A percentile compares a stretch with the other conserved stretches of the same genome.
phyloP scores from a whole-genome alignment of 2,329 filamentous ascomycete genomes.

The Botrytis sinoallii region DNA sequence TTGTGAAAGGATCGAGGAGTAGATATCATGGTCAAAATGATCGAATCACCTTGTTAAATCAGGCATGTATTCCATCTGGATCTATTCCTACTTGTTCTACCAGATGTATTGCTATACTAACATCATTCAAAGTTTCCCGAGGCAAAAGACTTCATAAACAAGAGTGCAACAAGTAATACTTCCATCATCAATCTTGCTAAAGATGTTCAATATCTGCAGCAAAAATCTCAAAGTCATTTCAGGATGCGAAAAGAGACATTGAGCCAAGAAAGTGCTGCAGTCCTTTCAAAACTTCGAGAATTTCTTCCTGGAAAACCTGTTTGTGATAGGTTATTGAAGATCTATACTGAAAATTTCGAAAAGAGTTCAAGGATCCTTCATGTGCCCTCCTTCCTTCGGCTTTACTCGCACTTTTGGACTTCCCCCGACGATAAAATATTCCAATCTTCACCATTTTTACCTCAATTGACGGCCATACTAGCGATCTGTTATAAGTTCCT shows the following conservation, averaged over 20 bases:
- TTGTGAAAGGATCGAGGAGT: constrained; percentile 13
- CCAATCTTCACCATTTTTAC: constrained; percentile 17
- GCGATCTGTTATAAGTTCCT: constrained; percentile 19
- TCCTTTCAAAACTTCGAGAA: constrained; percentile 15
- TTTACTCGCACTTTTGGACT: constrained; percentile 43
- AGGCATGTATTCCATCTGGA: not conserved
- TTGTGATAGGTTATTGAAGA: constrained; percentile 28
- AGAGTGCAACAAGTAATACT: constrained; percentile 1
- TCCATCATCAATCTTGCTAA: constrained; percentile 13
- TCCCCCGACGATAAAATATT: constrained; percentile 14
- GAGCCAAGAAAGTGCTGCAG: constrained; percentile 2
- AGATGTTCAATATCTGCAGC: constrained; percentile 21
- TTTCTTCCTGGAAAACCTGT: constrained; percentile 16
- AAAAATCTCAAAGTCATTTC: constrained; percentile 11
- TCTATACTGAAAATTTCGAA: constrained; percentile 44
- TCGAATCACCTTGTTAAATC: constrained; percentile 14
- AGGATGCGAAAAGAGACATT: constrained; percentile 17
- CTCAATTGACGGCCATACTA: constrained; percentile 22
- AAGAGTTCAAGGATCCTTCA: constrained; percentile 45
- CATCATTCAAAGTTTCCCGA: constrained; percentile 10
- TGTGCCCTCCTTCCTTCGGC: constrained; percentile 43
- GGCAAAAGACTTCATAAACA: constrained; percentile 17
- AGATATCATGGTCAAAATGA: constrained; percentile 21
- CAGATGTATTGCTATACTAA: not conserved
- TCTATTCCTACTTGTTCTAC: not conserved